Percentiles rank a stretch among this genome's conserved stretches.
These are phyloP conservation scores for Amanita phalloides DNA, from an alignment of 768 basidiomycete species.

Conservation along the genomic window DNA sequence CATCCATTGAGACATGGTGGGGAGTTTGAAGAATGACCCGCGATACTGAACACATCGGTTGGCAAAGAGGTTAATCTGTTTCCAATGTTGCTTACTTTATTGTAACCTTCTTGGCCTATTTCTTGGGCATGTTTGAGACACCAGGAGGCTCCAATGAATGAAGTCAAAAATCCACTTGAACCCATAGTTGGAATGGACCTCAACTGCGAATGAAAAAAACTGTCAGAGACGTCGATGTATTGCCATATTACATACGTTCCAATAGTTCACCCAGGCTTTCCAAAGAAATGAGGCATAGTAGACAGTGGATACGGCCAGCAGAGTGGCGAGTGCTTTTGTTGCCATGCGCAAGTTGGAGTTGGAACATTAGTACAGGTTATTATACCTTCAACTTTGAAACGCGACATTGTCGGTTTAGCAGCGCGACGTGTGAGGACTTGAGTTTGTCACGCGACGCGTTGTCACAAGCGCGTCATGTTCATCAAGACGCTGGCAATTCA, in stretches of 20 bases:
- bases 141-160: constrained; percentile 18
- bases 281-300: neutral
- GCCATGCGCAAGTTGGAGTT: neutral
- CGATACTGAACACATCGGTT: constrained; percentile 11
- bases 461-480: constrained; percentile 32
- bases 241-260: neutral
- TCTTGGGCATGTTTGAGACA: constrained; percentile 14
- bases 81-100: constrained; percentile 12
- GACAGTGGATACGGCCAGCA: neutral
- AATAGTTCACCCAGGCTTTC: neutral
- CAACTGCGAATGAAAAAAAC: constrained; percentile 13
- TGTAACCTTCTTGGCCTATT: constrained; percentile 22
- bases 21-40: constrained; percentile 28
- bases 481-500: constrained; percentile 87
- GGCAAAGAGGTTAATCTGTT: neutral
- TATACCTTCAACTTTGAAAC: too few relatives aligned
- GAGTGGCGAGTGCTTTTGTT: neutral
- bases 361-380: too few relatives aligned
- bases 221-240: neutral
- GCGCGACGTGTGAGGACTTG: too few relatives aligned
- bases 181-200: constrained; percentile 26
- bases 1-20: constrained; percentile 32
- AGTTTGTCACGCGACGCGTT: neutral
- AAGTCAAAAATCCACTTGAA: constrained; percentile 19
- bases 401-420: too few relatives aligned